phyloP scores from a whole-genome alignment of 805 yeast genomes.

The Metschnikowia picachoensis region DNA sequence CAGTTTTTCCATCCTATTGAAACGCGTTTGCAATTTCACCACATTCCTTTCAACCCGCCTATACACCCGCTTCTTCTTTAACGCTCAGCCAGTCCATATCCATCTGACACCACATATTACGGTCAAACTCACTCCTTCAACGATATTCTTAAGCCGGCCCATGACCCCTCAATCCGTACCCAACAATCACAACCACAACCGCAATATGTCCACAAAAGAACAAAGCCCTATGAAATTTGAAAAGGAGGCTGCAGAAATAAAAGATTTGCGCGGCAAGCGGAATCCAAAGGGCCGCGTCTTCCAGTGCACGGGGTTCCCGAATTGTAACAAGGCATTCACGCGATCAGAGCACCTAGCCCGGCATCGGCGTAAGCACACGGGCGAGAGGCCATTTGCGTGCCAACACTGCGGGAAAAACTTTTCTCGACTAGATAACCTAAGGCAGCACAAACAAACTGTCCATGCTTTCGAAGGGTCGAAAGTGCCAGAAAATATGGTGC shows the following conservation, averaged over 20 bases:
- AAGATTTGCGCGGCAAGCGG: constrained; percentile 10
- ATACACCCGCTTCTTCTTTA: no score
- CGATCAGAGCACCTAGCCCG: constrained; percentile 90
- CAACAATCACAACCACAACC: no score
- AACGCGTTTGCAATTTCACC: no score
- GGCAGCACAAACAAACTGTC: constrained; percentile 85
- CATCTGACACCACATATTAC: no score
- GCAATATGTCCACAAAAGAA: not conserved
- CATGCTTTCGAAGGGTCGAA: constrained; percentile 37
- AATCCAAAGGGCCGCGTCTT: constrained; percentile 60
- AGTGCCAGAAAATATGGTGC: no score
- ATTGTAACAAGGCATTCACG: constrained; percentile 84
- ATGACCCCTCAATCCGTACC: no score
- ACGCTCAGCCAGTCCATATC: no score
- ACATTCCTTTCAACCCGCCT: no score
- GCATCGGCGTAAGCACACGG: constrained; percentile 90
- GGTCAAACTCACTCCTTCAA: no score
- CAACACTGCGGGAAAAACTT: constrained; percentile 76
- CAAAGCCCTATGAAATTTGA: not conserved
- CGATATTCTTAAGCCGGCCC: no score
- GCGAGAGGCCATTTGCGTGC: constrained; percentile 90
- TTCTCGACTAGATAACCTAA: constrained; percentile 78
- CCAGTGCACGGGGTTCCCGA: constrained; percentile 82
- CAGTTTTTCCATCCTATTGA: no score
- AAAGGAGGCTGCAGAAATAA: not conserved